phyloP scores from a whole-genome alignment of 331 rosid genomes.

The Rhamnella rubrinervis region DNA sequence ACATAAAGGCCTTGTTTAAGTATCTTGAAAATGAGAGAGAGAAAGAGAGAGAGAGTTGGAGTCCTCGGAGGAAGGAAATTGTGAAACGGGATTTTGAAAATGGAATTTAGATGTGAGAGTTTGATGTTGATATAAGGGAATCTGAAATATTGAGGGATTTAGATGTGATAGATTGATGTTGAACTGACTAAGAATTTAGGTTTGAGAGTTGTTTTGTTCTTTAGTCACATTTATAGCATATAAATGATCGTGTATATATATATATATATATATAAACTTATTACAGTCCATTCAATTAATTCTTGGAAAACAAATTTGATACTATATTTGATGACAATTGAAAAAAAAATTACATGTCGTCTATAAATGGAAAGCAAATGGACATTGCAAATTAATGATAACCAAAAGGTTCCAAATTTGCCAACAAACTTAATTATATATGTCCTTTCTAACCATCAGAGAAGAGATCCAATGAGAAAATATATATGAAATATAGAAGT shows the following conservation, averaged over 20 bases:
- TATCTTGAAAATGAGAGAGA: slow-evolving; percentile 27
- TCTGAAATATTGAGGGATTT: slow-evolving; percentile 20
- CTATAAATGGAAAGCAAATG: too few relatives aligned
- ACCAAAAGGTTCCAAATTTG: too few relatives aligned
- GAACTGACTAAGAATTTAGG: slow-evolving; percentile 60
- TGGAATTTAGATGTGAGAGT: slow-evolving; percentile 40
- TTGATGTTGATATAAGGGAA: slow-evolving; percentile 40
- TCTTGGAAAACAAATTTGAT: slow-evolving; percentile 9
- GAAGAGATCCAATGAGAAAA: too few relatives aligned
- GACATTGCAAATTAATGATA: too few relatives aligned
- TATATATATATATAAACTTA: too few relatives aligned
- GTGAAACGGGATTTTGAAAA: slow-evolving; percentile 21
- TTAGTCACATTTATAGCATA: slow-evolving; percentile 40
- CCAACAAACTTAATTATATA: too few relatives aligned
- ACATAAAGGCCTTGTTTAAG: slow-evolving; percentile 36
- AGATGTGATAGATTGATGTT: slow-evolving; percentile 66
- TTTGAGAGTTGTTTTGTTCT: slow-evolving; percentile 56
- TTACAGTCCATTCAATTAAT: slow-evolving; percentile 37
- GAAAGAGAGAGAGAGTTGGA: slow-evolving; percentile 24
- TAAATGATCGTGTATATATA: background rate
- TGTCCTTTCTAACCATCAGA: too few relatives aligned
- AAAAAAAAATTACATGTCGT: too few relatives aligned
- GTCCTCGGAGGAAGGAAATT: slow-evolving; percentile 20
- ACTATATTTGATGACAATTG: too few relatives aligned
- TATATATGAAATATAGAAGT: too few relatives aligned